These are phyloP conservation scores for Gloeopeniophorella convolvens DNA, from an alignment of 768 basidiomycete species.

Conservation along the genomic window DNA sequence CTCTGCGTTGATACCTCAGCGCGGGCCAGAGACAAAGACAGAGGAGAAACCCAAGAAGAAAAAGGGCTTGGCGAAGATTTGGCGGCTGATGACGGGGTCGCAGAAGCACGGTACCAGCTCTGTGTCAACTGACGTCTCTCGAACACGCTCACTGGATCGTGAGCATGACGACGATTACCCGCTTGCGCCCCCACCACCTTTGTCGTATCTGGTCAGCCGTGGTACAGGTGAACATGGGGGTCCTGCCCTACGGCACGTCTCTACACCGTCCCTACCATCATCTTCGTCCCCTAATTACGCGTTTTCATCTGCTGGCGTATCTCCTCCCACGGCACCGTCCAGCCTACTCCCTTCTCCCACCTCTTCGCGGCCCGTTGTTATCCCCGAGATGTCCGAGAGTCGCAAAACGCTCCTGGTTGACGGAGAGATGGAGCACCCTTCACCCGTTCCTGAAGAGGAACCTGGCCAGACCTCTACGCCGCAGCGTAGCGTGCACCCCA, in stretches of 20 bases:
- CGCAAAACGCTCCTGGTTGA: conserved; percentile 39
- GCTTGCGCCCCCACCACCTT: conserved; percentile 82
- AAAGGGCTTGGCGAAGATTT: conserved; percentile 72
- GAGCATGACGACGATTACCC: conserved; percentile 60
- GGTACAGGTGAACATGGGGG: conserved; percentile 48
- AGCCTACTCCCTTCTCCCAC: conserved; percentile 70
- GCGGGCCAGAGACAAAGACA: conserved; percentile 20
- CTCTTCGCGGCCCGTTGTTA: conserved; percentile 58
- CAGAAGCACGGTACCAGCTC: conserved; percentile 37
- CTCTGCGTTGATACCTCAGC: conserved; percentile 4
- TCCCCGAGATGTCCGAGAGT: conserved; percentile 44
- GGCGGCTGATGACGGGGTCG: conserved; percentile 64
- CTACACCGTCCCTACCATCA: conserved; percentile 64
- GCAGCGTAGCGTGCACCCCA: conserved; percentile 38
- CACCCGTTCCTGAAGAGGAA: conserved; percentile 16
- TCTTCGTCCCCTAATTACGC: conserved; percentile 49
- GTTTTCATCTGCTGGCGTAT: conserved; percentile 54
- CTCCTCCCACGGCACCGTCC: conserved; percentile 69
- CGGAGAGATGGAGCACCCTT: conserved; percentile 34
- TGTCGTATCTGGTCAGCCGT: conserved; percentile 75
- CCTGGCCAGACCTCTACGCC: neutral
- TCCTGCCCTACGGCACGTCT: conserved; percentile 49
- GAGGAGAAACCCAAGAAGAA: conserved; percentile 63
- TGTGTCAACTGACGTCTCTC: conserved; percentile 26
- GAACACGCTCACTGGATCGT: conserved; percentile 36